Evolutionary conservation across 192 early-diverging fungal genomes (phyloP).

Genomic region (Backusella sp.): DNA sequence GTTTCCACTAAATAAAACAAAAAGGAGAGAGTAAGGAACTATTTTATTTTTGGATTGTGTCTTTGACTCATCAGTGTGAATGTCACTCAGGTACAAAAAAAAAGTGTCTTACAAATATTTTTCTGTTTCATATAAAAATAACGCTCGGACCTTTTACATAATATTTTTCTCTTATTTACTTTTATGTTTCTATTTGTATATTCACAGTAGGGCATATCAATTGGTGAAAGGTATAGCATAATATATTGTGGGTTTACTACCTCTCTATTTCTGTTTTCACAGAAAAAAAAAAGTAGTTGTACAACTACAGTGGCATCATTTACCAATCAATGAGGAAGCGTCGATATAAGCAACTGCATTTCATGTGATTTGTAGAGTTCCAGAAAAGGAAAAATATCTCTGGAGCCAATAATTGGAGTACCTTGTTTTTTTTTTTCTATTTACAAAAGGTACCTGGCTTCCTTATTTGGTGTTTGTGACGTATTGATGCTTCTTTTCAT

Average conservation of each 20-base stretch:
- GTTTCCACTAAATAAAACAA: not conserved
- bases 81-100: constrained; percentile 2
- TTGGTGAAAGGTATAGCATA: not conserved
- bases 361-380: not conserved
- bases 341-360: not conserved
- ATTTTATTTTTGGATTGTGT: not conserved
- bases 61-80: not conserved
- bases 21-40: not conserved
- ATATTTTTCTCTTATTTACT: not conserved
- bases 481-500: not conserved
- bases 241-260: not conserved
- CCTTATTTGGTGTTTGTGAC: not conserved
- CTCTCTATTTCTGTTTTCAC: not conserved
- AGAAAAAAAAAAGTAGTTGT: constrained; percentile 2
- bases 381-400: not conserved
- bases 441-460: not conserved
- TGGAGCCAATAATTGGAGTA: constrained; percentile 5
- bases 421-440: not conserved
- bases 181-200: not conserved
- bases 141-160: constrained; percentile 2
- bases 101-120: not conserved
- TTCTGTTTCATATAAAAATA: not conserved
- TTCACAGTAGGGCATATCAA: not conserved
- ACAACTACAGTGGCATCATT: not conserved
- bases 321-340: not conserved